These are phyloP conservation scores for Rhizophora apiculata DNA, from an alignment of 345 rosid species.

Conservation along the genomic window DNA sequence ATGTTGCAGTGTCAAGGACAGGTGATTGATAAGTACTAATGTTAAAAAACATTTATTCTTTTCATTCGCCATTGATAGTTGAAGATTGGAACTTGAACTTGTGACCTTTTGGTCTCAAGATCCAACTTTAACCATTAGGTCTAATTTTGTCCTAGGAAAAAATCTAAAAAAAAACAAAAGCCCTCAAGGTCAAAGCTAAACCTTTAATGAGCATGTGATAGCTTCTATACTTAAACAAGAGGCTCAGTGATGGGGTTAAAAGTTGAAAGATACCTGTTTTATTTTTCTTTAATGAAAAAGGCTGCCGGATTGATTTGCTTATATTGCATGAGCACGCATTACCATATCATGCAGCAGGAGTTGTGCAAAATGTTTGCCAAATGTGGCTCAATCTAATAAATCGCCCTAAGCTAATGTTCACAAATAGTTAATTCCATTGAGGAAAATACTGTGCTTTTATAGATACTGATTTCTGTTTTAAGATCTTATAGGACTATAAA, in stretches of 20 bases:
- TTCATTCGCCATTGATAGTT: no score
- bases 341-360: not conserved
- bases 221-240: not conserved
- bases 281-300: not conserved
- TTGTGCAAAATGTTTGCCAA: not conserved
- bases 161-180: no score
- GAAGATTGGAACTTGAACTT: no score
- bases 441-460: not conserved
- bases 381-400: not conserved
- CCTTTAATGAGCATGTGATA: not conserved
- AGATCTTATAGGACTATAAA: not conserved
- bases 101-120: no score
- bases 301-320: not conserved
- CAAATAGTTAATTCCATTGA: not conserved
- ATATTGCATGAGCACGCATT: not conserved
- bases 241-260: not conserved
- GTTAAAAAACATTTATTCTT: no score
- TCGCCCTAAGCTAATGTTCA: not conserved
- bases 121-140: no score
- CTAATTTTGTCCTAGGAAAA: no score
- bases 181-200: not conserved
- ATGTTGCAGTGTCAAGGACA: constrained; percentile 37
- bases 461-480: not conserved
- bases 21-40: constrained; percentile 12
- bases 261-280: not conserved